phyloP scores from a whole-genome alignment of 768 basidiomycete species.

The Clavaria fumosa region DNA sequence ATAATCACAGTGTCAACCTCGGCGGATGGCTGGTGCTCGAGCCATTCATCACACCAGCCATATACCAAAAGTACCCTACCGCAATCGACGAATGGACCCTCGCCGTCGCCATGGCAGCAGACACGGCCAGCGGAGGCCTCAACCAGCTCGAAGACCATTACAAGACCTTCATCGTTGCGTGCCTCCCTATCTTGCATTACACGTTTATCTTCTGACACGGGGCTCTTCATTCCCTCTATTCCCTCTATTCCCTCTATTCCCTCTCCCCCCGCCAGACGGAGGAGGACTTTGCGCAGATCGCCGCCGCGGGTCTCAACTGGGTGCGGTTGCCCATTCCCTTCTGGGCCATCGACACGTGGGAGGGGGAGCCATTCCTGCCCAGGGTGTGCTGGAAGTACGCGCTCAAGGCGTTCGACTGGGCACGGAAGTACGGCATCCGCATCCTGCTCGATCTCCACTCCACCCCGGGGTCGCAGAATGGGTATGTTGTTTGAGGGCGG shows the following conservation, averaged over 20 bases:
- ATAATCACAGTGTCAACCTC: slow-evolving; percentile 60
- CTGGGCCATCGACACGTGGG: slow-evolving; percentile 82
- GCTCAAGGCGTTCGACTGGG: slow-evolving; percentile 52
- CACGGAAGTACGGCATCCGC: slow-evolving; percentile 88
- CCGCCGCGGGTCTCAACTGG: slow-evolving; percentile 86
- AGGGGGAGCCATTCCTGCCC: slow-evolving; percentile 70
- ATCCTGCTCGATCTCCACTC: slow-evolving; percentile 83
- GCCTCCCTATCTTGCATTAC: not conserved
- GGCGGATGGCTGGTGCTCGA: slow-evolving; percentile 42
- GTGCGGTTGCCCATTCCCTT: slow-evolving; percentile 81
- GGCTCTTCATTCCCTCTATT: no score
- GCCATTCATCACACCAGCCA: slow-evolving; percentile 40
- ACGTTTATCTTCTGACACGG: no score
- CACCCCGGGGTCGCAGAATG: slow-evolving; percentile 76
- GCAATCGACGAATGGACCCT: slow-evolving; percentile 66
- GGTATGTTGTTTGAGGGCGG: slow-evolving; percentile 35
- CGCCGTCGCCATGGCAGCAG: slow-evolving; percentile 44
- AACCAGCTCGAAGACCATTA: slow-evolving; percentile 65
- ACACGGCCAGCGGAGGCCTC: slow-evolving; percentile 39
- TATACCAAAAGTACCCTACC: slow-evolving; percentile 50
- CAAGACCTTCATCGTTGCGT: slow-evolving; percentile 67
- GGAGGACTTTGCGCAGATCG: slow-evolving; percentile 85
- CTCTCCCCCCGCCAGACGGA: slow-evolving; percentile 48
- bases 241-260: slow-evolving; percentile 2
- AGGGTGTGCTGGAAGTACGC: slow-evolving; percentile 69